Base-by-base conservation (phyloP, 257 asterid genomes). In the Rauvolfia tetraphylla region DNA sequence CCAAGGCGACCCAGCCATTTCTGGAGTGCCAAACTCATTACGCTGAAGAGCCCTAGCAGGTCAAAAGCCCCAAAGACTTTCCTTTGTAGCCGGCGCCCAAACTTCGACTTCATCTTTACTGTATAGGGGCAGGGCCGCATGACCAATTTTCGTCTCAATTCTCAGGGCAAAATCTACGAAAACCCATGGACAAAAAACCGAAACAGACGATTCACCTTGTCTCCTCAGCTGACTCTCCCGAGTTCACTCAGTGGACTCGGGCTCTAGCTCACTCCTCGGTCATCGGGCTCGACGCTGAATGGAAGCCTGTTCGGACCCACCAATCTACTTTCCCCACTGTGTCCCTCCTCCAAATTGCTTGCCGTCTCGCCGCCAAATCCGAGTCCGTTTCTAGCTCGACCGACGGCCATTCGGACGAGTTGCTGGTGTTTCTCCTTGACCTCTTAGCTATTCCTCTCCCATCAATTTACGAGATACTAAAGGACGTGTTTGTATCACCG, bases 281-380 rank as follows among this genome's bases (percentile, higher is more conserved):
- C 54, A 81, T 92, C 81, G 96, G 91, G 3, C 93, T 95, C 84
- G 99, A 95, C 84, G 96, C 96, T 7, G 99, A 95, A 84, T 92
- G 98, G 99, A 92, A 92, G 82, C 96, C 98, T 75, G 80, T 87
- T 44, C 90, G 88, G 79, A 68, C 82, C 59, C 88, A 71, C 31
- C 82, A 84, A 11, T 73, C 92, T 78, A 83, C 94, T 38, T 92
- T 87, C 79, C 97, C 99, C 80, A 71, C 88, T 76, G 98, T 92
- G 71, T 81, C 97, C 14, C 91, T 95, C 77, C 91, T 95, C 77
- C 99, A 95, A 87, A 87, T 95, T 77, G 97, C 98, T n/a, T 95
- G 99, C 83, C 90, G 77, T 12, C 80, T 88, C 80, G 75, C 51
- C 29, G 29, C 59, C 48, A 18, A 25, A 67, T 68, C 38, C 79